Percentiles rank a stretch among this genome's conserved stretches.
Evolutionary conservation across 2,329 filamentous ascomycete species (phyloP).

Genomic region (Chaetomiaceae sp.): DNA sequence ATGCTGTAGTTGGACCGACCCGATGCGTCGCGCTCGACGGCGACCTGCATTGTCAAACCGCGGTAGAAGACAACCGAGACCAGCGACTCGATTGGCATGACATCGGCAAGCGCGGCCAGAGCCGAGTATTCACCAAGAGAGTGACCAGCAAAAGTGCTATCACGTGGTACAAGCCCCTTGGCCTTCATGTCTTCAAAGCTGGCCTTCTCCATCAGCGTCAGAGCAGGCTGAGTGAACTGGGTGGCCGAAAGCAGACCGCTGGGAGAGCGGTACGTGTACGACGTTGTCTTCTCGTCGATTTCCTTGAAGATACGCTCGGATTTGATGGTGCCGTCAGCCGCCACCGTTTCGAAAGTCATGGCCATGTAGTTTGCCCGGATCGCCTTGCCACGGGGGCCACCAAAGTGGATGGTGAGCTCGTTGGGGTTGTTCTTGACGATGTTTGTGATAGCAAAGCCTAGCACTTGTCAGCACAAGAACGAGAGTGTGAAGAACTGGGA

Average conservation of each 20-base stretch:
- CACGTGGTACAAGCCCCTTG: slow-evolving; percentile 90
- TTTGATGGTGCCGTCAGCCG: slow-evolving; percentile 85
- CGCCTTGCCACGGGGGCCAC: slow-evolving; percentile 91
- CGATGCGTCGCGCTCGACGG: slow-evolving; percentile 88
- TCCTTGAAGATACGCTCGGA: slow-evolving; percentile 99
- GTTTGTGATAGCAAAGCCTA: slow-evolving; percentile 92
- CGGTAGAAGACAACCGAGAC: slow-evolving; percentile 99
- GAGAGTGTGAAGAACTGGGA: not conserved
- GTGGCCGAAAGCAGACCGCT: slow-evolving; percentile 93
- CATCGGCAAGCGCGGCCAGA: slow-evolving; percentile 89
- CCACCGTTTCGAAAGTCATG: slow-evolving; percentile 99
- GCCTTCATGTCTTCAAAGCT: slow-evolving; percentile 98
- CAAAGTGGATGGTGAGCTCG: slow-evolving; percentile 97
- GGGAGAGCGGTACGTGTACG: slow-evolving; percentile 94
- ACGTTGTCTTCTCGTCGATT: slow-evolving; percentile 85
- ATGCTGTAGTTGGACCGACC: slow-evolving; percentile 98
- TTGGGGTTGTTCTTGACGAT: slow-evolving; percentile 99
- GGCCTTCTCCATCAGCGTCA: slow-evolving; percentile 99
- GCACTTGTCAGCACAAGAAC: slow-evolving; percentile 17
- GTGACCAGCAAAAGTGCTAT: slow-evolving; percentile 97
- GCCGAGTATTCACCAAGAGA: slow-evolving; percentile 98
- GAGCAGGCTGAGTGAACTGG: slow-evolving; percentile 94
- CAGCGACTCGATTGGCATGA: slow-evolving; percentile 99
- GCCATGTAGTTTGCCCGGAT: slow-evolving; percentile 99
- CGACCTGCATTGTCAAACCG: slow-evolving; percentile 98